Conservation (phyloP, 495 filamentous ascomycete species). For the Wilcoxina mikolae region DNA sequence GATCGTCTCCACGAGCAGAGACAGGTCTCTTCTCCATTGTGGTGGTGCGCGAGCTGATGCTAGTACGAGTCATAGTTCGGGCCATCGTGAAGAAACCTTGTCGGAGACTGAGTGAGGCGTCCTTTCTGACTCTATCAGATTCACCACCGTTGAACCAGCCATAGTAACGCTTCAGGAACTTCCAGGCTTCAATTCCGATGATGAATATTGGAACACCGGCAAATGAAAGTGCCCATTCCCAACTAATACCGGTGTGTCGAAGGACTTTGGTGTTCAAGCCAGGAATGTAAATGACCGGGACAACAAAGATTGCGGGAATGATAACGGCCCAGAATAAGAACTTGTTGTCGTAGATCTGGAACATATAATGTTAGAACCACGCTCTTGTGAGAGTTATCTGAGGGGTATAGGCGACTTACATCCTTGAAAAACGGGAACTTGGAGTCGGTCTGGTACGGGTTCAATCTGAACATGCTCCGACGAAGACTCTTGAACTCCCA, state of each 20-base stretch:
- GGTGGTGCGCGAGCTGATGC: constrained; percentile 16
- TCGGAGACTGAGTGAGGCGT: constrained; percentile 27
- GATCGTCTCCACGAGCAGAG: constrained; percentile 12
- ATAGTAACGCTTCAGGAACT: constrained; percentile 40
- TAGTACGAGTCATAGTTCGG: constrained; percentile 4
- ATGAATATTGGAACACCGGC: constrained; percentile 45
- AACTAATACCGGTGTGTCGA: constrained; percentile 51
- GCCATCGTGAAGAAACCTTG: constrained; percentile 31
- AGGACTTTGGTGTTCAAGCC: constrained; percentile 51
- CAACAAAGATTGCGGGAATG: constrained; percentile 49
- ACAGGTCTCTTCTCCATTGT: constrained; percentile 24
- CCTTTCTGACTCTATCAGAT: constrained; percentile 27
- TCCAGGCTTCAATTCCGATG: constrained; percentile 47
- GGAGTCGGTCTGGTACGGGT: constrained; percentile 36
- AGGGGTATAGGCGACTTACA: constrained; percentile 5
- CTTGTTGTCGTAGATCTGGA: constrained; percentile 46
- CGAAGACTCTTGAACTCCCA: constrained; percentile 57
- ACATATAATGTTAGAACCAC: no score
- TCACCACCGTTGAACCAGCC: constrained; percentile 28
- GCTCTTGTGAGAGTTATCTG: constrained; percentile 8
- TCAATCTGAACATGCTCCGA: constrained; percentile 47
- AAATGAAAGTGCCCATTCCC: constrained; percentile 51
- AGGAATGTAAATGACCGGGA: constrained; percentile 57
- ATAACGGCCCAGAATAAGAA: constrained; percentile 59
- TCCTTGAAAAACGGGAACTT: constrained; percentile 42